Base-by-base conservation (phyloP, 176 grass and related monocot species). In the Oryza longistaminata region DNA sequence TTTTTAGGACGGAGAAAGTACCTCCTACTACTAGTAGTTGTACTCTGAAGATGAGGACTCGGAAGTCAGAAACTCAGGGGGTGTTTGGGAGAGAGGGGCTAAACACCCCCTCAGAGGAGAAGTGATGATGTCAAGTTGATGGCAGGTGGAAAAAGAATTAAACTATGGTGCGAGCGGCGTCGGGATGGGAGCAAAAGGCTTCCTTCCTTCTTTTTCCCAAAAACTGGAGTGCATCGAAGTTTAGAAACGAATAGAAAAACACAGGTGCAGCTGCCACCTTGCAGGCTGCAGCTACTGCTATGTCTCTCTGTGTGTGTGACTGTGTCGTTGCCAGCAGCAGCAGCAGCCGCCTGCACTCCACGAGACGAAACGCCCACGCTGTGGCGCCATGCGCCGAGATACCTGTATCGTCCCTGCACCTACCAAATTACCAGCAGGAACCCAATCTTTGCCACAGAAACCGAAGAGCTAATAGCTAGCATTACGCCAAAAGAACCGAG, bases 101-200 rank as follows among this genome's bases (percentile, higher is more conserved):
- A n/a, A n/a, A n/a, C n/a, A n/a, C n/a, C n/a, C n/a, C n/a, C 7
- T 9, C 39, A 8, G 39, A 40, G 39, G 31, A 58, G 39, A 46
- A 33, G 44, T 61, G 55, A 61, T 48, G 88, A 61, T 61, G 55
- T 61, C 19, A 90, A 34, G 53, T 3, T 34, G 73, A 86, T 73
- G 0, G 53, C 21, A 58, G 35, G 3, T 0, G 2, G 11, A 6
- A 25, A 62, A 7, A 55, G 29, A 21, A 52, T 40, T 68, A 62
- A 60, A 73, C 7, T 7, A 35, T 14, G 50, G 27, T 58, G 49
- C 45, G 75, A 40, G 33, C 33, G 42, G 45, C 85, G 87, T 87
- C 66, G 89, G 85, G 89, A 91, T 84, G 85, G 66, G 81, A 85
- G 89, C 65, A 52, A 71, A 89, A 91, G 85, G 85, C 81, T 81